Base-by-base conservation (phyloP, 2,329 filamentous ascomycete genomes). In the Nothopassalora personata region DNA sequence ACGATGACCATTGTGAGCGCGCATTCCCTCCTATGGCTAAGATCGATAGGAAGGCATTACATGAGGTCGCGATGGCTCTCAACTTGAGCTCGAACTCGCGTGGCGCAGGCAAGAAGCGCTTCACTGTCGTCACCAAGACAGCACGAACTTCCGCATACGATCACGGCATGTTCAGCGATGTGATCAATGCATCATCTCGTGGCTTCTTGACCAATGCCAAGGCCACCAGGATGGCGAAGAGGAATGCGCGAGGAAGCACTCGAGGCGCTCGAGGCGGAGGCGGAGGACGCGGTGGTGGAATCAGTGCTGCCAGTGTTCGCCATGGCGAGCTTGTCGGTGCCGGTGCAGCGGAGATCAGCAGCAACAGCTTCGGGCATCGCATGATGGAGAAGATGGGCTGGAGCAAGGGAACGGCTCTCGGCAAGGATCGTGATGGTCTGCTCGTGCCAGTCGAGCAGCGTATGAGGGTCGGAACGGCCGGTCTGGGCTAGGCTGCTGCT, bases 371-470 rank as follows among this genome's bases (percentile, higher is more conserved):
- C 65, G 94, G 94, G 9, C 84, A 91, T 53, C 85, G 86, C 3
- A 89, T 99, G 85, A 77, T 99, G 64, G 91, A 96, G 76, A 97
- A 94, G 76, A 97, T 97, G 94, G 94, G 94, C 4, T 99, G 94
- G 92, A 89, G 84, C 62, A 87, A 82, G 54, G 94, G 94, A 5
- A 96, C 87, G 70, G 89, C 89, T 1, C 81, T 99, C 0, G 94
- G 94, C 55, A 85, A 89, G 10, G 72, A 79, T 1, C 86, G 95
- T 63, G 96, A 96, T 73, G 94, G 94, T 34, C 94, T 96, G 54
- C 75, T 96, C 63, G 85, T 90, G 61, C 93, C 93, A 0, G 88
- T 99, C 27, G 82, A 86, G 28, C 92, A 96, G 64, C 84, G 94
- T 28, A 88, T 99, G 66, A 96, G 96, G 77, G 89, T 86, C 43